A percentile compares a stretch with the other conserved stretches of the same genome.
These are phyloP conservation scores for Dipteronia sinensis DNA, from an alignment of 345 rosid species.

Conservation along the genomic window DNA sequence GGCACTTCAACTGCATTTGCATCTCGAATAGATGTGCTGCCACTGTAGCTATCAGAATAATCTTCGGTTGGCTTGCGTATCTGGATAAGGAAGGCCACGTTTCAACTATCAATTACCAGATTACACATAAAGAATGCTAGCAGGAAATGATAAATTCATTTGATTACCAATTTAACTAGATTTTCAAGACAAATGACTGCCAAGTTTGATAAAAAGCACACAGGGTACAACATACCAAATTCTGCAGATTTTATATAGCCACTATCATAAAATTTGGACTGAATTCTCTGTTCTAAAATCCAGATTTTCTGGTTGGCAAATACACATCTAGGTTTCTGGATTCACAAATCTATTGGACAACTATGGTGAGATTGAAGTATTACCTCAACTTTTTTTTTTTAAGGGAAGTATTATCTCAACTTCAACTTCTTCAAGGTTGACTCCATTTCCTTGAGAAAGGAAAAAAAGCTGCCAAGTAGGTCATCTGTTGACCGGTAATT, in stretches of 20 bases:
- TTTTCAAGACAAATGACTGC: neutral
- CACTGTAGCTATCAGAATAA: slow-evolving; percentile 49
- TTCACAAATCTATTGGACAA: slow-evolving; percentile 1
- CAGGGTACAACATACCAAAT: neutral
- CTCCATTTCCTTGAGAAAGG: slow-evolving; percentile 68
- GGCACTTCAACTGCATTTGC: slow-evolving; percentile 5
- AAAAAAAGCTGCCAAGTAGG: slow-evolving; percentile 57
- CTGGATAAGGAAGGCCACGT: slow-evolving; percentile 37
- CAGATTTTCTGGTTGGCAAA: neutral
- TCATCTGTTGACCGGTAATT: slow-evolving; percentile 85
- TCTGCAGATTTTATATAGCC: neutral
- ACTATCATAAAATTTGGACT: neutral
- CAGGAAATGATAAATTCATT: neutral
- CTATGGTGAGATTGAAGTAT: neutral
- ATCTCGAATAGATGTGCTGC: slow-evolving; percentile 25
- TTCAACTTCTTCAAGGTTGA: slow-evolving; percentile 60
- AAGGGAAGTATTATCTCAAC: slow-evolving; percentile 92
- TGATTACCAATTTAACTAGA: neutral
- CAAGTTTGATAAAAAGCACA: neutral
- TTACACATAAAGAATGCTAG: neutral
- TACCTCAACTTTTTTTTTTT: too few species aligned
- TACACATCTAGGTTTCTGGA: neutral
- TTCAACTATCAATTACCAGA: neutral
- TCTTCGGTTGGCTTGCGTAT: slow-evolving; percentile 65
- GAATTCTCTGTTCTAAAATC: neutral